These are phyloP conservation scores for Thraustochytrium sp. DNA, from an alignment of 352 stramenopile species.

Conservation along the genomic window DNA sequence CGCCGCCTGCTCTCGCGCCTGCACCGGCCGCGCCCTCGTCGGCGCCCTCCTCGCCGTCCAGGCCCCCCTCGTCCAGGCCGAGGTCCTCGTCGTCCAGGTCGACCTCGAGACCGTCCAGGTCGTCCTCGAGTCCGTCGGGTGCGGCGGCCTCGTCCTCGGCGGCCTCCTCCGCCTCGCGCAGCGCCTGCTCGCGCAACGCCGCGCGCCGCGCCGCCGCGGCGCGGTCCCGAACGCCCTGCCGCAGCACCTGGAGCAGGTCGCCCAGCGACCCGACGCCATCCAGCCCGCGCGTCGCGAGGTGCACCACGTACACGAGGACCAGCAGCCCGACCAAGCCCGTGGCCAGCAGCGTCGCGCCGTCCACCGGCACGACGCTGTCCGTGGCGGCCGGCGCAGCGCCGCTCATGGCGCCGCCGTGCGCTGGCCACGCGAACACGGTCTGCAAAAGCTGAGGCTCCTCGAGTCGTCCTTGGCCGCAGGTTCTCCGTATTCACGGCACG, in stretches of 20 bases:
- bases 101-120: not conserved
- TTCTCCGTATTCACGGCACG: too few species aligned
- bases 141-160: not conserved
- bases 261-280: not conserved
- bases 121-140: not conserved
- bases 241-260: not conserved
- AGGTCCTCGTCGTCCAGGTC: not conserved
- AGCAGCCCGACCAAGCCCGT: not conserved
- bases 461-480: too few species aligned
- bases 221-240: not conserved
- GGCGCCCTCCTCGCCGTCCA: not conserved
- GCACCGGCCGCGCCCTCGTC: not conserved
- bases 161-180: not conserved
- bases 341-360: not conserved
- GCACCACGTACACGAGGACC: not conserved
- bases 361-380: not conserved
- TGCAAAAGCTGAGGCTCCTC: too few species aligned
- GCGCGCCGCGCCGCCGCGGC: not conserved
- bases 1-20: not conserved
- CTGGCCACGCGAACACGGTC: too few species aligned
- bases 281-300: not conserved
- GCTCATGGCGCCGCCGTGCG: too few species aligned
- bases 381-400: too few species aligned
- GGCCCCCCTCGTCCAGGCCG: not conserved
- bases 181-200: too few species aligned